A percentile compares a stretch with the other conserved stretches of the same genome.
Conservation (phyloP, 192 early-diverging fungal genomes). For the Coemansia sp. region DNA sequence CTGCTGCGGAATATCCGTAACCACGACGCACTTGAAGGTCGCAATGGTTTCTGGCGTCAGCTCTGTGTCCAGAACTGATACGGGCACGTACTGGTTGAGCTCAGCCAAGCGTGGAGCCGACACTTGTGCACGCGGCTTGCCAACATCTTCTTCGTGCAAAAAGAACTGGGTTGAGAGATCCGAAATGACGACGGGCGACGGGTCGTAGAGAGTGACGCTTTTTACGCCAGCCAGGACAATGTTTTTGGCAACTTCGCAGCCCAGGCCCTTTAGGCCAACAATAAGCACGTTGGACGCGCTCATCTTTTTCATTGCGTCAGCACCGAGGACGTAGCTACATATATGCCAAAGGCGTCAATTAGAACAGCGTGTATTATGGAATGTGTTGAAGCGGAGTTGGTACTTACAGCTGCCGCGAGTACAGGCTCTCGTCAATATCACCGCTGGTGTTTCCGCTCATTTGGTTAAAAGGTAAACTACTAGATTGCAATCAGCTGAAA, state of each 20-base stretch:
- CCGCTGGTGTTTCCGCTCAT: constrained; percentile 18
- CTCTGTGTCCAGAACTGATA: constrained; percentile 75
- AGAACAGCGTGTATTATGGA: neutral
- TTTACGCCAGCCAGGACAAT: constrained; percentile 98
- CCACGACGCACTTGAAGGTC: constrained; percentile 75
- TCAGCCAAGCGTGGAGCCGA: constrained; percentile 82
- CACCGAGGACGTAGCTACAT: constrained; percentile 84
- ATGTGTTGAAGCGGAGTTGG: neutral
- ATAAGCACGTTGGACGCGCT: constrained; percentile 92
- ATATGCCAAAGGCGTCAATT: neutral
- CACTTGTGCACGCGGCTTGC: constrained; percentile 76
- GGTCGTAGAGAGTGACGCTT: constrained; percentile 94
- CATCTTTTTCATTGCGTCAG: constrained; percentile 99
- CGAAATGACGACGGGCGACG: constrained; percentile 63
- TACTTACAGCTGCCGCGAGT: constrained; percentile 97
- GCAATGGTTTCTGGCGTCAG: constrained; percentile 65
- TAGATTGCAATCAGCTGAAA: constrained; percentile 9
- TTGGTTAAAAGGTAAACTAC: neutral
- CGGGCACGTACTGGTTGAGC: constrained; percentile 96
- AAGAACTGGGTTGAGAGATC: constrained; percentile 94
- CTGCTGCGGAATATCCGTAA: constrained; percentile 74
- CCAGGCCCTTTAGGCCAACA: constrained; percentile 93
- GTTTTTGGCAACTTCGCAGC: constrained; percentile 99
- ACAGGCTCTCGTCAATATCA: constrained; percentile 92
- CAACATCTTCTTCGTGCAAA: constrained; percentile 77